phyloP scores from a whole-genome alignment of 805 yeast species.

The Suhomyces pyralidae region DNA sequence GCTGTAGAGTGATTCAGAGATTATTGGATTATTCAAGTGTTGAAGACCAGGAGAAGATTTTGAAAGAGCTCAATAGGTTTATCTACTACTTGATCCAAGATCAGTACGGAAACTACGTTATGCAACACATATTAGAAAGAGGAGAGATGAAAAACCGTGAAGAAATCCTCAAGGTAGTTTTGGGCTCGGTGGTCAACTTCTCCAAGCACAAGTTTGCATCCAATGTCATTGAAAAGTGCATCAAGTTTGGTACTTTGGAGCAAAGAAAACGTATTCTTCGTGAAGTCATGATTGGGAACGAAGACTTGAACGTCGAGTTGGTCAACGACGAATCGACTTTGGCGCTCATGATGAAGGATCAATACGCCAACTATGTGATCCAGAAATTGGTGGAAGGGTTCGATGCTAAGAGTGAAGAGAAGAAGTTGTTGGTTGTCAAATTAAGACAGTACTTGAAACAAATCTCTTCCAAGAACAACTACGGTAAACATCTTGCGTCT shows the following conservation, averaged over 20 bases:
- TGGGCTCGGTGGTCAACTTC: slow-evolving; percentile 69
- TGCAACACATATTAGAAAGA: slow-evolving; percentile 88
- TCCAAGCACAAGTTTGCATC: slow-evolving; percentile 98
- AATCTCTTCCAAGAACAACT: slow-evolving; percentile 58
- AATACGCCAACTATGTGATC: slow-evolving; percentile 94
- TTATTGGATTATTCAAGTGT: slow-evolving; percentile 72
- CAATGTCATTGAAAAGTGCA: slow-evolving; percentile 93
- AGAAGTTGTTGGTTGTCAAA: slow-evolving; percentile 64
- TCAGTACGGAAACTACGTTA: slow-evolving; percentile 96
- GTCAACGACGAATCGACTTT: slow-evolving; percentile 68
- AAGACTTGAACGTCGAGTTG: slow-evolving; percentile 42
- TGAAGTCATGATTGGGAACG: slow-evolving; percentile 58
- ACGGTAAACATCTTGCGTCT: slow-evolving; percentile 81
- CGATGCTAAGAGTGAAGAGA: slow-evolving; percentile 56
- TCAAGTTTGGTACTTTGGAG: slow-evolving; percentile 61
- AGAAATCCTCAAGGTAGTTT: slow-evolving; percentile 63
- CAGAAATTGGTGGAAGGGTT: slow-evolving; percentile 89
- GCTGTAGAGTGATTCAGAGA: slow-evolving; percentile 95
- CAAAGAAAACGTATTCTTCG: slow-evolving; percentile 65
- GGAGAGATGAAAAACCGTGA: slow-evolving; percentile 64
- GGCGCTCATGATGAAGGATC: slow-evolving; percentile 94
- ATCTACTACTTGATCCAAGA: slow-evolving; percentile 82
- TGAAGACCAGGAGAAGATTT: slow-evolving; percentile 62
- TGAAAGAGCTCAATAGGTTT: slow-evolving; percentile 69
- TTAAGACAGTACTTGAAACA: slow-evolving; percentile 78